These are phyloP conservation scores for Leucocoprinus leucothites DNA, from an alignment of 768 basidiomycete species.

Conservation along the genomic window DNA sequence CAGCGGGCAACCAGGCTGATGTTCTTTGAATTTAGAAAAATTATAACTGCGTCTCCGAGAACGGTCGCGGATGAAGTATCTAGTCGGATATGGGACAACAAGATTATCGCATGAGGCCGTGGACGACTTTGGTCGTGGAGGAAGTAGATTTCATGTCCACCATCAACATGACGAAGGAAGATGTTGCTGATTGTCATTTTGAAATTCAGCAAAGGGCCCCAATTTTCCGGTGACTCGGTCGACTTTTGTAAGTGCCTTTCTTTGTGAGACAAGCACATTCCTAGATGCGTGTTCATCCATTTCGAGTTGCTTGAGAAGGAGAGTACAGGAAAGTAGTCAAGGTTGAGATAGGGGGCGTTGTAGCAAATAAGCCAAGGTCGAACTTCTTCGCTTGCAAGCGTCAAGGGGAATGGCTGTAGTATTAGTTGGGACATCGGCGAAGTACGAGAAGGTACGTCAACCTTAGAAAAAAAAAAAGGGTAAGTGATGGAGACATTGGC, in stretches of 20 bases:
- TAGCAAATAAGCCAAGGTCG: slow-evolving; percentile 15
- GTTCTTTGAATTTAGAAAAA: slow-evolving; percentile 29
- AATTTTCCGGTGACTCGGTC: slow-evolving; percentile 1
- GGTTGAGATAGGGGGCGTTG: slow-evolving; percentile 33
- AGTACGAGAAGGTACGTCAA: slow-evolving; percentile 22
- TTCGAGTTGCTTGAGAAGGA: slow-evolving; percentile 9
- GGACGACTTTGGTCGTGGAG: background rate
- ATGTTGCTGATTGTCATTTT: slow-evolving; percentile 20
- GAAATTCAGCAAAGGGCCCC: slow-evolving; percentile 18
- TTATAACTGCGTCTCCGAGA: slow-evolving; percentile 46
- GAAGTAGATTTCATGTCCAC: background rate
- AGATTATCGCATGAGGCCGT: slow-evolving; percentile 35
- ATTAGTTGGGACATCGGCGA: slow-evolving; percentile 16
- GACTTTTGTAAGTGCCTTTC: slow-evolving; percentile 14
- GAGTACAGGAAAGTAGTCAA: slow-evolving; percentile 22
- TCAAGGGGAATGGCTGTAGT: slow-evolving; percentile 27
- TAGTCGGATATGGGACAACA: slow-evolving; percentile 42
- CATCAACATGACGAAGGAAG: slow-evolving; percentile 14
- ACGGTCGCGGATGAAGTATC: slow-evolving; percentile 49
- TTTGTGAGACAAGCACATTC: slow-evolving; percentile 18
- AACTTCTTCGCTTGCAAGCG: slow-evolving; percentile 3
- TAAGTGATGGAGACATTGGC: slow-evolving; percentile 16
- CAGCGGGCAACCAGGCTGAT: slow-evolving; percentile 16
- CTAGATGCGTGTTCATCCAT: slow-evolving; percentile 24
- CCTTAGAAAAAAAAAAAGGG: no score